Conservation (phyloP, 768 basidiomycete genomes). For the Leccinellum albellum region DNA sequence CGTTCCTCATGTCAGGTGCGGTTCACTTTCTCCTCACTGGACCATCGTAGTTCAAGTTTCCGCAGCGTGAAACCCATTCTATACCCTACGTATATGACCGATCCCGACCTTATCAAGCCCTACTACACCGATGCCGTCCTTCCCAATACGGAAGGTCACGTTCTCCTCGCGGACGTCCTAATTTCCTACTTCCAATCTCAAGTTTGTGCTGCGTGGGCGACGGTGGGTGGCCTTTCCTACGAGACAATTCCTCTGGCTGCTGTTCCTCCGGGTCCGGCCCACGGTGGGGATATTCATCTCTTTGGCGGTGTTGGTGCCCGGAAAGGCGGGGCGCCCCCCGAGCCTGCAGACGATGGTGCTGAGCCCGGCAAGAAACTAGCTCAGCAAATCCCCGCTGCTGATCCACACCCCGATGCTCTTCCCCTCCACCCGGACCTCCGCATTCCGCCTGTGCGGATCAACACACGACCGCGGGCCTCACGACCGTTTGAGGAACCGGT, state of each 20-base stretch:
- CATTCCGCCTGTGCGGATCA: constrained; percentile 73
- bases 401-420: constrained; percentile 9
- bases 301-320: constrained; percentile 85
- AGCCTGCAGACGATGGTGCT: constrained; percentile 33
- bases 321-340: constrained; percentile 62
- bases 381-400: constrained; percentile 5
- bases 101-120: constrained; percentile 58
- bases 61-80: constrained; percentile 73
- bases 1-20: constrained; percentile 79
- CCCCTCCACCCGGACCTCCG: constrained; percentile 31
- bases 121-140: constrained; percentile 85
- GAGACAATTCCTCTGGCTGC: constrained; percentile 45
- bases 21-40: constrained; percentile 3
- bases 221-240: constrained; percentile 61
- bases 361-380: constrained; percentile 28
- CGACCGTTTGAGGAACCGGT: constrained; percentile 77
- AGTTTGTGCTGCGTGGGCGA: constrained; percentile 82
- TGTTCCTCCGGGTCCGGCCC: constrained; percentile 34
- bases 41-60: neutral
- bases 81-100: constrained; percentile 76
- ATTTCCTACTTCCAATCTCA: constrained; percentile 87
- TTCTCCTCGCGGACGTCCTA: constrained; percentile 86
- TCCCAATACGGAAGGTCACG: constrained; percentile 76
- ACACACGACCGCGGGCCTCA: constrained; percentile 51
- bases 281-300: constrained; percentile 47